Percentiles rank a stretch among this genome's conserved stretches.
Evolutionary conservation across 1,284 basidiomycete genomes (phyloP).

Genomic region (Golubevia sp.): DNA sequence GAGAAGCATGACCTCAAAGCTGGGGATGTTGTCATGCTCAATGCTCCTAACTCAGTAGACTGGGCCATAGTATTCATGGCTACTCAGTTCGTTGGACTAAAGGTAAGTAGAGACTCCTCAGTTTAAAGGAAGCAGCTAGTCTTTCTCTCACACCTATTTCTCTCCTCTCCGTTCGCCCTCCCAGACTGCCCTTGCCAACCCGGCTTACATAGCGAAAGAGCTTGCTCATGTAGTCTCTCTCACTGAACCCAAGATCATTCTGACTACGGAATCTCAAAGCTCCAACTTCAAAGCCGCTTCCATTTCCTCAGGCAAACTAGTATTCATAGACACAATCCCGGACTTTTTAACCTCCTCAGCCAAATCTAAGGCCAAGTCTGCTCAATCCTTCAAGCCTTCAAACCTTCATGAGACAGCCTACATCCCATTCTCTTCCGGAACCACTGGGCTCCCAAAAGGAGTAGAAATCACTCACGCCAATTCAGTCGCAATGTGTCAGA

Average conservation of each 20-base stretch:
- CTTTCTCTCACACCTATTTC: no score
- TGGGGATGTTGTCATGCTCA: slow-evolving; percentile 24
- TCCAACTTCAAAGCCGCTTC: slow-evolving; percentile 10
- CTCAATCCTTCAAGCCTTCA: neutral
- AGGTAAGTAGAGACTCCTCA: neutral
- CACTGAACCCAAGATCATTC: slow-evolving; percentile 23
- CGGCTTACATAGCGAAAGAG: slow-evolving; percentile 20
- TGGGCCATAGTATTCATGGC: slow-evolving; percentile 25
- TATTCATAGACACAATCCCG: slow-evolving; percentile 5
- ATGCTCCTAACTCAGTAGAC: slow-evolving; percentile 24
- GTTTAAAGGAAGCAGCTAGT: no score
- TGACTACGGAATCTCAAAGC: slow-evolving; percentile 17
- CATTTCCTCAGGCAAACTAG: slow-evolving; percentile 4
- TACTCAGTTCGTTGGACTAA: slow-evolving; percentile 24
- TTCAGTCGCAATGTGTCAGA: slow-evolving; percentile 20
- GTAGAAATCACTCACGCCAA: slow-evolving; percentile 29
- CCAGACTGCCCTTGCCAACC: slow-evolving; percentile 25
- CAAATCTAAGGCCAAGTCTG: slow-evolving; percentile 4
- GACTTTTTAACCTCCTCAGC: neutral
- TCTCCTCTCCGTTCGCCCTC: neutral
- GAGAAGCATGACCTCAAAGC: slow-evolving; percentile 18
- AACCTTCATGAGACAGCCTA: slow-evolving; percentile 9
- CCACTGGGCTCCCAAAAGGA: slow-evolving; percentile 28
- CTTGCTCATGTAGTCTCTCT: slow-evolving; percentile 21
- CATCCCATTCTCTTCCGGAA: slow-evolving; percentile 26